Conservation (phyloP, 495 filamentous ascomycete species). For the Podospora conica region DNA sequence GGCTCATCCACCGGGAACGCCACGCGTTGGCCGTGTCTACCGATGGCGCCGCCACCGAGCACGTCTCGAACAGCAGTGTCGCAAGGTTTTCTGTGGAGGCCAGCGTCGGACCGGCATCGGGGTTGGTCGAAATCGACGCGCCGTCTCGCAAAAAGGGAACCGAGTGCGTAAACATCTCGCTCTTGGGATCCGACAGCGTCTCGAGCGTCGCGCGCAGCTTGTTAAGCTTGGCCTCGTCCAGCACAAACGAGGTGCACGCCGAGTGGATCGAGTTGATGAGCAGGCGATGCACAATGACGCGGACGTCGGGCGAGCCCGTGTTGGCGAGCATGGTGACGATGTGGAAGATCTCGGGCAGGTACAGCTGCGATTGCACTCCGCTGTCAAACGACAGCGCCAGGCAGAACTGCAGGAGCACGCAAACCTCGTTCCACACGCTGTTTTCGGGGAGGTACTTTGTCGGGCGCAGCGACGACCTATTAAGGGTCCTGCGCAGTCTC, state of each 20-base stretch:
- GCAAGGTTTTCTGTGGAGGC: constrained; percentile 49
- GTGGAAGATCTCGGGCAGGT: constrained; percentile 61
- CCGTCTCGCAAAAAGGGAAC: constrained; percentile 35
- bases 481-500: constrained; percentile 55
- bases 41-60: constrained; percentile 53
- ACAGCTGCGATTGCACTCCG: constrained; percentile 56
- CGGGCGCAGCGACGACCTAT: constrained; percentile 55
- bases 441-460: constrained; percentile 57
- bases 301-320: constrained; percentile 48
- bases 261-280: constrained; percentile 60
- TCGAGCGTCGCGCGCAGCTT: constrained; percentile 49
- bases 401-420: constrained; percentile 56
- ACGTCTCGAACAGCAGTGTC: constrained; percentile 54
- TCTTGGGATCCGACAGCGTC: constrained; percentile 49
- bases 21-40: constrained; percentile 59
- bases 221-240: constrained; percentile 48
- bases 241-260: constrained; percentile 54
- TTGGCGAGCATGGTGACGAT: constrained; percentile 61
- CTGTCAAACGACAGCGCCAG: constrained; percentile 60
- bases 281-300: constrained; percentile 52
- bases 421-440: constrained; percentile 57
- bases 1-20: constrained; percentile 66
- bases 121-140: constrained; percentile 39
- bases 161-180: constrained; percentile 40
- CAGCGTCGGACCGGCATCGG: constrained; percentile 44